Evolutionary conservation across 1,284 basidiomycete genomes (phyloP), one percentile per base, ranked within the genome.

Genomic region (Sutorius eximius): DNA sequence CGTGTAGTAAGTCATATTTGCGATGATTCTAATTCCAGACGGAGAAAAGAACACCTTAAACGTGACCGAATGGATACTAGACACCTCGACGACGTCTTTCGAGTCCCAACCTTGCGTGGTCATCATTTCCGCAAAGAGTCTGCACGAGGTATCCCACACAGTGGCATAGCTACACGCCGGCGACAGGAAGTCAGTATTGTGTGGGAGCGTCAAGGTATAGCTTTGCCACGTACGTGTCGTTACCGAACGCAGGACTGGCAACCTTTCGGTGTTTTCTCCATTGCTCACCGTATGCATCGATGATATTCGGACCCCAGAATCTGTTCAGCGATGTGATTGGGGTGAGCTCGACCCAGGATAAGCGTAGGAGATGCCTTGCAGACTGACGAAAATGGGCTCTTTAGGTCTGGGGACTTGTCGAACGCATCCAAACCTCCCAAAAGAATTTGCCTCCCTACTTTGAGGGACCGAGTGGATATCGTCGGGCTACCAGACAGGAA

Each of bases 141-240:
- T 49, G 47, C 44, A 22, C 0, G 77, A 75, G 57, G 76, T 66
- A 0, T 66, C 59, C 79, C 80, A 81, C 0, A 82, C 79, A 22
- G 13, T 1, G 15, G 18, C 43, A 47, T 30, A 48, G 18, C 47
- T 49, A 16, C 4, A 8, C 3, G 27, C 20, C 41, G 3, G 16
- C 10, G 16, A 44, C n/a, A 2, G 6, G 24, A 4, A 45, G 2
- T 49, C 29, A 30, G 29, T 18, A 47, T 29, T 5, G 18, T 11
- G 18, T 5, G 18, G 8, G 38, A 12, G 27, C 24, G 22, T 13
- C 15, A 5, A 6, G 15, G 13, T 48, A n/a, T 9, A 1, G 10
- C 20, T 15, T 9, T 18, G 11, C 27, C 30, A 49, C 44, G 13
- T 32, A 49, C 47, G 29, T 49, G 7, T 48, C 27, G 5, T 32